These are phyloP conservation scores for Omphalotus guepiniiformis DNA, from an alignment of 768 basidiomycete genomes.

Conservation along the genomic window DNA sequence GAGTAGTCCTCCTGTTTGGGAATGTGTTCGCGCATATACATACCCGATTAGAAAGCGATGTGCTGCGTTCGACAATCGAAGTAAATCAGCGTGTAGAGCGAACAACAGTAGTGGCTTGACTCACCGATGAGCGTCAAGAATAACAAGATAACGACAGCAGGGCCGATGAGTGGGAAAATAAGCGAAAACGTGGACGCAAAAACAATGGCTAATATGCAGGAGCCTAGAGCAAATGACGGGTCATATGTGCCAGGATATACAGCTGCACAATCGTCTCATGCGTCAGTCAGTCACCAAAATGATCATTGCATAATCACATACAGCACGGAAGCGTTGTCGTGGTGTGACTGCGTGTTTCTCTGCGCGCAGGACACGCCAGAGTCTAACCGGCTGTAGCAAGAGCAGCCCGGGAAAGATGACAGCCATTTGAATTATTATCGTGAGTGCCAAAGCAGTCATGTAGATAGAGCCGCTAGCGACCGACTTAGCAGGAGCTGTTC, in stretches of 20 bases:
- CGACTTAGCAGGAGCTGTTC: slow-evolving; percentile 27
- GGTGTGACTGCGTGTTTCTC: slow-evolving; percentile 67
- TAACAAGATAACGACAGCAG: slow-evolving; percentile 62
- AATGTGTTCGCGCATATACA: slow-evolving; percentile 68
- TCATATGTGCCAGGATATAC: slow-evolving; percentile 71
- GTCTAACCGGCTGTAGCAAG: slow-evolving; percentile 63
- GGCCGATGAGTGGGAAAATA: slow-evolving; percentile 73
- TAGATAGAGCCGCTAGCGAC: slow-evolving; percentile 71
- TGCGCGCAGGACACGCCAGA: slow-evolving; percentile 53
- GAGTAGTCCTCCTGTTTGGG: slow-evolving; percentile 70
- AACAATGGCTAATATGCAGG: slow-evolving; percentile 62
- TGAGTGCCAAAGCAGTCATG: slow-evolving; percentile 57
- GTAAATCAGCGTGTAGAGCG: background rate
- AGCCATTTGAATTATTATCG: slow-evolving; percentile 58
- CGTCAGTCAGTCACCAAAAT: slow-evolving; percentile 4
- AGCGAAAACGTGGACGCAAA: slow-evolving; percentile 72
- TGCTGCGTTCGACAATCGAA: slow-evolving; percentile 35
- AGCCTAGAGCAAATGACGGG: slow-evolving; percentile 61
- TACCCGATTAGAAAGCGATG: slow-evolving; percentile 78
- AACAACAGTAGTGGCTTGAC: slow-evolving; percentile 16
- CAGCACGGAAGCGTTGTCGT: slow-evolving; percentile 74
- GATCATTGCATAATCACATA: slow-evolving; percentile 28
- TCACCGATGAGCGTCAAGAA: slow-evolving; percentile 63
- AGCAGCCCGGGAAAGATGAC: slow-evolving; percentile 68
- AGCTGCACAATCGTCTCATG: slow-evolving; percentile 34